Base-by-base conservation (phyloP, 352 stramenopile species). In the Globisporangium mamillatum region DNA sequence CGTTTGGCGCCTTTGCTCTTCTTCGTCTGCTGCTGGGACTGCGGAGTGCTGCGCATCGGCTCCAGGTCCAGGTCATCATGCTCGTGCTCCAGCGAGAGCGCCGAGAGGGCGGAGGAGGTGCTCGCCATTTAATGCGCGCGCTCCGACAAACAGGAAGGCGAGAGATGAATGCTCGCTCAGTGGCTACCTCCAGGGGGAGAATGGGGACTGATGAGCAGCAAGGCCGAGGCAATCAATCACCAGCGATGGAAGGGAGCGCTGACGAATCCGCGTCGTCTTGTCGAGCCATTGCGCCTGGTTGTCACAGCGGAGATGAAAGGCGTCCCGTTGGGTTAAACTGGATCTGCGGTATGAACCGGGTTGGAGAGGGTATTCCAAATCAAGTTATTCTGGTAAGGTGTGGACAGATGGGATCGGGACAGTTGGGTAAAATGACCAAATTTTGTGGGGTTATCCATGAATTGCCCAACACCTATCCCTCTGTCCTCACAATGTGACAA, bases 191-290 rank as follows among this genome's bases (percentile, higher is more conserved):
- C 38, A 20, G 12, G 16, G 12, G 24, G 12, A 32, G 24, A 59
- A 36, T 32, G 53, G 52, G 38, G 38, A 44, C 36, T 44, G 36
- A 44, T 44, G 10, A 2, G 36, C 36, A 32, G 29, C 4, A 32
- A 41, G 48, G n/a, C n/a, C n/a, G 25, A 14, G 48, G 20, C 16
- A 56, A 18, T 8, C 48, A 32, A 56, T 56, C 50, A 22, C 50
- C 24, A 58, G 52, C 52, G 22, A 57, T 20, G 22, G 22, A 18
- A 5, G 9, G 22, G 5, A 34, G 4, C 4, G 52, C 52, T 58
- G 52, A 58, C 52, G 52, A 58, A 58, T 58, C 52, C 3, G 41
- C 41, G 52, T 57, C 10, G 50, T 25, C 50, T 32, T n/a, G 50
- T 57, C 5, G 10, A 18, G 50, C n/a, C 25, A 22, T 18, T 25